Conservation (phyloP, 352 stramenopile genomes). For the Thalassiosira livingstoniorum region DNA sequence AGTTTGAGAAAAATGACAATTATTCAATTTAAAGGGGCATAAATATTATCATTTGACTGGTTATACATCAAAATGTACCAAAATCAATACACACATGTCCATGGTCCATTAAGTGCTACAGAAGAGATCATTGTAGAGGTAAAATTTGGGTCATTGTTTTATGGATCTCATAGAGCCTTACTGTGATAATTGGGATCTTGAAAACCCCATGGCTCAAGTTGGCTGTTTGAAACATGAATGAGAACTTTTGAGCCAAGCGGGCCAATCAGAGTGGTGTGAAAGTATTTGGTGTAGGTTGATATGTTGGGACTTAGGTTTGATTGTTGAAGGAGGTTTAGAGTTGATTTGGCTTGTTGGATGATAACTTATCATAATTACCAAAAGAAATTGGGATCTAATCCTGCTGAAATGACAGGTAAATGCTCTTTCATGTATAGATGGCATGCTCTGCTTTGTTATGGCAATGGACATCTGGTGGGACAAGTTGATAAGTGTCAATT, state of each 20-base stretch:
- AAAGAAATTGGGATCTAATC: conserved; percentile 32
- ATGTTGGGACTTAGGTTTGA: conserved; percentile 46
- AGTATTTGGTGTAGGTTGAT: conserved; percentile 50
- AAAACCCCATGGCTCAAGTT: not conserved
- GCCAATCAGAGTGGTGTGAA: conserved; percentile 52
- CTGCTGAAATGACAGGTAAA: conserved; percentile 47
- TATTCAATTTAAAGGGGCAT: no score
- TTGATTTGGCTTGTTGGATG: conserved; percentile 39
- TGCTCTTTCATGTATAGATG: conserved; percentile 65
- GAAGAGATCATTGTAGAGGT: no score
- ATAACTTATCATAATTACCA: conserved; percentile 41
- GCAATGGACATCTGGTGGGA: conserved; percentile 41
- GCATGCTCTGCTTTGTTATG: conserved; percentile 57
- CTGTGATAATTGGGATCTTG: no score
- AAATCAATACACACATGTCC: no score
- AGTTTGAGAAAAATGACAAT: no score
- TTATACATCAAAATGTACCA: no score
- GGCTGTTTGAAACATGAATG: conserved; percentile 3
- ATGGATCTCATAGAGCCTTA: no score
- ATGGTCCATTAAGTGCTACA: no score
- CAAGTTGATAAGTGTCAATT: conserved; percentile 50
- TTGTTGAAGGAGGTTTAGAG: conserved; percentile 47
- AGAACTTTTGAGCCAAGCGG: conserved; percentile 38
- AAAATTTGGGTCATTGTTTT: no score
- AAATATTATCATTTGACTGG: no score